A percentile compares a stretch with the other conserved stretches of the same genome.
phyloP scores from a whole-genome alignment of 139 green algal species.

The Choricystis sp. region DNA sequence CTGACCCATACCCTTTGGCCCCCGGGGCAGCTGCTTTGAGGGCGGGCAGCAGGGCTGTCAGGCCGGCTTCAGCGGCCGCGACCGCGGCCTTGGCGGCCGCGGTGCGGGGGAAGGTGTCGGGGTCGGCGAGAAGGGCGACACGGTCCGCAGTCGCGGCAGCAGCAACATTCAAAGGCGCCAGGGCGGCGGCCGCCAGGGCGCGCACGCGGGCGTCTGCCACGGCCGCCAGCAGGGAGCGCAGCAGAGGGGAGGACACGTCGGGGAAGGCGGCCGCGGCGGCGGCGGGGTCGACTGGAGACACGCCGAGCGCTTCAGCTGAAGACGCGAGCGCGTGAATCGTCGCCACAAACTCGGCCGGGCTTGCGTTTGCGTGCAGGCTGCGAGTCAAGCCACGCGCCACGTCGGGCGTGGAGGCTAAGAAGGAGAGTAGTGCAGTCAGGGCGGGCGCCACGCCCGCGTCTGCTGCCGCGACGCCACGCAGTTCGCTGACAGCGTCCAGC shows the following conservation, averaged over 20 bases:
- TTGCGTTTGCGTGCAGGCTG: slow-evolving; percentile 49
- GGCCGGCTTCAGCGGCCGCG: slow-evolving; percentile 7
- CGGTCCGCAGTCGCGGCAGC: slow-evolving; percentile 27
- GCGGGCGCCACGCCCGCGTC: neutral
- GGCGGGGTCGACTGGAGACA: neutral
- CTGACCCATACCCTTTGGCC: slow-evolving; percentile 22
- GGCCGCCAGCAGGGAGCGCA: slow-evolving; percentile 20
- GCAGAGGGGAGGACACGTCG: slow-evolving; percentile 17
- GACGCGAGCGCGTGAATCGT: slow-evolving; percentile 21
- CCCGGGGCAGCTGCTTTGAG: slow-evolving; percentile 17
- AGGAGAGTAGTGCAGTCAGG: slow-evolving; percentile 4
- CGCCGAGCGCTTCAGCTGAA: slow-evolving; percentile 4
- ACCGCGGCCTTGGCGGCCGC: slow-evolving; percentile 8
- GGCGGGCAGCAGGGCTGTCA: slow-evolving; percentile 26
- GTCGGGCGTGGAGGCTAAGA: slow-evolving; percentile 35
- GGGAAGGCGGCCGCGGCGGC: neutral
- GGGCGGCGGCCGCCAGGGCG: slow-evolving; percentile 10
- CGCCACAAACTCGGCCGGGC: slow-evolving; percentile 49
- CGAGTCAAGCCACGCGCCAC: slow-evolving; percentile 59
- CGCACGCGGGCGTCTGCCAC: slow-evolving; percentile 17
- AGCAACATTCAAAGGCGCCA: slow-evolving; percentile 24
- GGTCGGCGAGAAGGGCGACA: slow-evolving; percentile 13
- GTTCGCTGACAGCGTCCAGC: slow-evolving; percentile 60
- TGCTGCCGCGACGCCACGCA: slow-evolving; percentile 9
- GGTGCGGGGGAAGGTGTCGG: slow-evolving; percentile 26